Base-by-base conservation (phyloP, 2,329 filamentous ascomycete genomes). In the Ascocoryne sarcoides region DNA sequence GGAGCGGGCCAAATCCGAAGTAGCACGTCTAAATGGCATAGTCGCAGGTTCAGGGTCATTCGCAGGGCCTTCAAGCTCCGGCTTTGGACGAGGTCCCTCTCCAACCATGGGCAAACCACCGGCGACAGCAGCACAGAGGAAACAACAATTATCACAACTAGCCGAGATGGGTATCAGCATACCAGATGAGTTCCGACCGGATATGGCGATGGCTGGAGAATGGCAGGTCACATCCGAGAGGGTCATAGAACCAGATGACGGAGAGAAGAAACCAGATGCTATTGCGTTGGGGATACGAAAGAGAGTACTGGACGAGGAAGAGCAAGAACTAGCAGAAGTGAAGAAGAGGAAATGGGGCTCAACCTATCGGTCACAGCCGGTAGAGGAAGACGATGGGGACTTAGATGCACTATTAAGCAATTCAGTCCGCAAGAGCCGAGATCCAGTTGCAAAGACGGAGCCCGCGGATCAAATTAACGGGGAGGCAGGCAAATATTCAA, bases 191-290 rank as follows among this genome's bases (percentile, higher is more conserved):
- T 79, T 86, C 42, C 71, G 86, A 44, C 70, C 74, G 2, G 85
- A 92, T 44, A 79, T 95, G 76, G 88, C 89, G 4, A 79, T 95
- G 67, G 80, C 82, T 3, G 87, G 92, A 21, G 84, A 94, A 39
- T 98, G 90, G 90, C 78, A 86, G 0, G 75, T 81, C 9, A 79
- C 75, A 43, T 46, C 51, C 8, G 48, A 59, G 41, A 44, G 51
- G 8, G 32, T 59, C 21, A 48, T 60, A n/a, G 59, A 64, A 20
- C 63, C 65, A 5, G 59, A 57, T 26, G 59, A 58, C 19, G 62
- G 67, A 5, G 67, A 72, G 40, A 65, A 65, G 5, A 65, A 67
- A 32, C 58, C 50, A 42, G 56, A 62, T 20, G 49, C 55, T 7
- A 44, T 65, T 32, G 73, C 71, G 8, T 66, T 68, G 19, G 79